Conservation (phyloP, 768 basidiomycete genomes). For the Mrakia frigida region DNA sequence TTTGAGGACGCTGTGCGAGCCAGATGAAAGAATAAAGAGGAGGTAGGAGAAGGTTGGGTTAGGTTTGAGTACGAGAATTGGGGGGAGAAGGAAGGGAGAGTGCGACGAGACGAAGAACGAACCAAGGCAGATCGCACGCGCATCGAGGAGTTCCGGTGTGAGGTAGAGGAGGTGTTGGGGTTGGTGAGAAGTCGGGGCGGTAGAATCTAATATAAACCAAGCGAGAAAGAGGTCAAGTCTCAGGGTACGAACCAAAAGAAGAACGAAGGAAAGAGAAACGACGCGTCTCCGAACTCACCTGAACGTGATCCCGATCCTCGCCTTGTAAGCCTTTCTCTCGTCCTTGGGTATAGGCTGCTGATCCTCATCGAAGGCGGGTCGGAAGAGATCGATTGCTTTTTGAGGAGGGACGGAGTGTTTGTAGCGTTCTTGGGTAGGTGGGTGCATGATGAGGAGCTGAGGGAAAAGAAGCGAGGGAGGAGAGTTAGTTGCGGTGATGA, state of each 20-base stretch:
- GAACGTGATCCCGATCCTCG: constrained; percentile 45
- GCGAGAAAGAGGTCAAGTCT: constrained; percentile 24
- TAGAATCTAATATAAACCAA: constrained; percentile 24
- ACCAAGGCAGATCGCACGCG: constrained; percentile 17
- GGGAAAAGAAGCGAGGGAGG: background rate
- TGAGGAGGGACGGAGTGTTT: constrained; percentile 44
- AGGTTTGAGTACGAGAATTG: background rate
- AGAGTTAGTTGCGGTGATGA: background rate
- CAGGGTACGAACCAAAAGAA: no score
- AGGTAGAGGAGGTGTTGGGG: background rate
- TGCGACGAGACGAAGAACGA: background rate
- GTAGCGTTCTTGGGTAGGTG: constrained; percentile 44
- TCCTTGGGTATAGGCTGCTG: constrained; percentile 34
- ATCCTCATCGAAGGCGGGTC: constrained; percentile 37
- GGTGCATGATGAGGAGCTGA: constrained; percentile 40
- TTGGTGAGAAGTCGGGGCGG: constrained; percentile 41
- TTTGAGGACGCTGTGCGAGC: constrained; percentile 34
- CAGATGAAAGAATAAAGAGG: background rate
- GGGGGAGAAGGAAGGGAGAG: background rate
- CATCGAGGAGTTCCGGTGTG: constrained; percentile 17
- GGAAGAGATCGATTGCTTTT: constrained; percentile 42
- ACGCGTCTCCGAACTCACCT: constrained; percentile 29
- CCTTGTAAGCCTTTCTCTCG: constrained; percentile 38
- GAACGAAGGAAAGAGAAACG: constrained; percentile 33
- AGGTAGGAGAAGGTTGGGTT: background rate